Conservation (phyloP, 805 yeast species). For the Saccharomycopsis selenospora region DNA sequence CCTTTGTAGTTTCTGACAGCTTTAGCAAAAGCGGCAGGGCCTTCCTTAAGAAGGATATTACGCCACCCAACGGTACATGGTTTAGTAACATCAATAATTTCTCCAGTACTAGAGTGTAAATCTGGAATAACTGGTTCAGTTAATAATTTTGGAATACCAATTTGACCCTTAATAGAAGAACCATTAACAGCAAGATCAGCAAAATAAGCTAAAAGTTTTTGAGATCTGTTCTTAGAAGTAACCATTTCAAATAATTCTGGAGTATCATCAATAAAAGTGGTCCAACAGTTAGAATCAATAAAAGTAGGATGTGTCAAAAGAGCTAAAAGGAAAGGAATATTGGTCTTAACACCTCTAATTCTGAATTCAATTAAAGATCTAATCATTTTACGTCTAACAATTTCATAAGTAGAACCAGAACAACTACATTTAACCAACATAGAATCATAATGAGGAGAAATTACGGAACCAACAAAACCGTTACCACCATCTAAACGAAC, state of each 20-base stretch:
- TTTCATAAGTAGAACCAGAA: constrained; percentile 95
- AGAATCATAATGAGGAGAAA: constrained; percentile 95
- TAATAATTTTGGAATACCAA: constrained; percentile 78
- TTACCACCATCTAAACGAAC: constrained; percentile 98
- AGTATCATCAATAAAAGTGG: constrained; percentile 96
- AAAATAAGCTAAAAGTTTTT: constrained; percentile 80
- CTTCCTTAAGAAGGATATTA: constrained; percentile 72
- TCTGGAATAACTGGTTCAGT: constrained; percentile 72
- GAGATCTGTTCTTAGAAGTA: constrained; percentile 93
- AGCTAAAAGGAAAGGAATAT: constrained; percentile 92
- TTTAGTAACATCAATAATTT: constrained; percentile 47
- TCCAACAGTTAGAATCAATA: constrained; percentile 87
- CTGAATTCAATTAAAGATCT: constrained; percentile 95
- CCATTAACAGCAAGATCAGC: constrained; percentile 96
- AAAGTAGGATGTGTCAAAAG: constrained; percentile 85
- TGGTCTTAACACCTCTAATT: constrained; percentile 98
- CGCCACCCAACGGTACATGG: constrained; percentile 85
- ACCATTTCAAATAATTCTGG: constrained; percentile 94
- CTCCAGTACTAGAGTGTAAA: constrained; percentile 50
- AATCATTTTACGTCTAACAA: constrained; percentile 95
- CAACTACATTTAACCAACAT: constrained; percentile 97
- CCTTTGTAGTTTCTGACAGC: constrained; percentile 81
- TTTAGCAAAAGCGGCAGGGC: constrained; percentile 86
- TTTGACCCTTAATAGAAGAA: constrained; percentile 90
- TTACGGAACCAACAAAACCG: constrained; percentile 94